These are phyloP conservation scores for Calycina marina DNA, from an alignment of 2,329 filamentous ascomycete species.

Conservation along the genomic window DNA sequence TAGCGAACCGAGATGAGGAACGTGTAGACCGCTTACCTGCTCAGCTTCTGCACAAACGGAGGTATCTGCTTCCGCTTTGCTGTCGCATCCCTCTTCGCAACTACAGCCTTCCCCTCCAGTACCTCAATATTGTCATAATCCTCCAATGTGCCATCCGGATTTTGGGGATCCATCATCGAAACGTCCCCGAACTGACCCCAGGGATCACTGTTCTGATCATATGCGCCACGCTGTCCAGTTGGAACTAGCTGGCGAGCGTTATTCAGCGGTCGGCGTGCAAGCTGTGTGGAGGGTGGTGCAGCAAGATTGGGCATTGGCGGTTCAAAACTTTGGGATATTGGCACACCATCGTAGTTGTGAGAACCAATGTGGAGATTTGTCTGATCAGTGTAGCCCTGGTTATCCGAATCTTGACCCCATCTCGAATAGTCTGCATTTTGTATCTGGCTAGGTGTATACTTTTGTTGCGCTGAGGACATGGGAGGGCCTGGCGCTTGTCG, in stretches of 20 bases:
- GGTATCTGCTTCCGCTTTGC: conserved; percentile 90
- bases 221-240: conserved; percentile 14
- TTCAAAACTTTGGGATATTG: conserved; percentile 13
- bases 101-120: conserved; percentile 63
- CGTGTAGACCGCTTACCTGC: conserved; percentile 52
- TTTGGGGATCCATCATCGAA: conserved; percentile 15
- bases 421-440: conserved; percentile 38
- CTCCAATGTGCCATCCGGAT: conserved; percentile 26
- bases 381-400: conserved; percentile 23
- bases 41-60: conserved; percentile 93
- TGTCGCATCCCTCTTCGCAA: conserved; percentile 77
- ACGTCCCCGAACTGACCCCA: conserved; percentile 29
- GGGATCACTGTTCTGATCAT: conserved; percentile 20
- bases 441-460: conserved; percentile 29
- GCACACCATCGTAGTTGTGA: conserved; percentile 9
- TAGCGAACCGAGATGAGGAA: conserved; percentile 15
- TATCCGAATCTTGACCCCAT: conserved; percentile 29
- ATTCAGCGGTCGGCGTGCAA: conserved; percentile 21
- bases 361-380: conserved; percentile 18
- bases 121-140: conserved; percentile 63
- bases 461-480: conserved; percentile 37
- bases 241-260: conserved; percentile 20
- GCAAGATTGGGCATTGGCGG: conserved; percentile 12
- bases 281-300: conserved; percentile 21
- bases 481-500: conserved; percentile 60